Base-by-base conservation (phyloP, 306 rosid species). In the Trifolium fragiferum region DNA sequence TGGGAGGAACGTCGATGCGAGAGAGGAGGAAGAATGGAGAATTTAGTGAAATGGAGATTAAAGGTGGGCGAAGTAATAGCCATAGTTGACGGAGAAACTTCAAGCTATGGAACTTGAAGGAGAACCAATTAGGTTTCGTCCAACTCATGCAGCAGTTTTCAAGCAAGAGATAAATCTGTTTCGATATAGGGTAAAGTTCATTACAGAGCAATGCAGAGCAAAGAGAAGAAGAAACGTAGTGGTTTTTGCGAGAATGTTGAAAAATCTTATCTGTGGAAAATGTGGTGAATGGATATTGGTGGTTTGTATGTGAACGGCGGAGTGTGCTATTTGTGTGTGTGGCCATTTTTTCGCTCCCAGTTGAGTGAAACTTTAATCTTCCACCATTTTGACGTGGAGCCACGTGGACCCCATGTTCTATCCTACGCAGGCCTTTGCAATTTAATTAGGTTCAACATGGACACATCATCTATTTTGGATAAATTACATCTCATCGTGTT, bases 91-190 rank as follows among this genome's bases (percentile, higher is more conserved):
- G 82, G 33, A 67, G 53, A 82, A 76, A 58, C 82, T 80, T 90
- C 87, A 85, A 90, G 87, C 90, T 82, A 83, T 88, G 71, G 75
- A 75, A 68, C 91, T 84, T 81, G 89, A 87, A 90, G 87, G 87
- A 90, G 73, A 75, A 79, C 83, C 87, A 81, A 9, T 33, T 70
- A 71, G 80, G 59, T 32, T 72, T 87, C 70, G 59, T 66, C 87
- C 86, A 80, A 85, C 92, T 95, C 99, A 90, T 91, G 93, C 99
- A 91, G 92, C 33, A 30, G 33, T 70, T 90, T 20, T 63, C 81
- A 66, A 21, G 7, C 27, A 75, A 25, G 27, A 25, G 27, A 25
- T 25, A 25, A n/a, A n/a, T n/a, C n/a, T n/a, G n/a, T n/a, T n/a
- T n/a, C n/a, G n/a, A n/a, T n/a, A n/a, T n/a, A n/a, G n/a, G n/a